Evolutionary conservation across 2,329 filamentous ascomycete species (phyloP), one percentile per base, ranked within the genome.

Genomic region (Fusarium nelsonii): DNA sequence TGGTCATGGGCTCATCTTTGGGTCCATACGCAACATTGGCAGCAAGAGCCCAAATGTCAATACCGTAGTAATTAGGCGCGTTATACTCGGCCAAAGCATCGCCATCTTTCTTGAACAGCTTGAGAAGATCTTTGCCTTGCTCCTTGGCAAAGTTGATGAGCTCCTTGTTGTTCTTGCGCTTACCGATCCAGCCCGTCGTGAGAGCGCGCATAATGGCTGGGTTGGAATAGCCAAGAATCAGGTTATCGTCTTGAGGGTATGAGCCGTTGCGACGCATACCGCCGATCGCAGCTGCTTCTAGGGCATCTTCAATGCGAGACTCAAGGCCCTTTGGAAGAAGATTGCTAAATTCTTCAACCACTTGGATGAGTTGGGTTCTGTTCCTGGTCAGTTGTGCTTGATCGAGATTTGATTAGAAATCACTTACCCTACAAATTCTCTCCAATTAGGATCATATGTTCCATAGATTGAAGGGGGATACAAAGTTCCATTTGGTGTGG

Each of bases 171-270:
- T 76, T 69, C 18, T 76, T 74, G 4, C 80, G 79, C 5, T 74
- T 55, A 3, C 81, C 81, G n/a, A 81, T 77, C 80, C 81, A 83
- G 11, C 80, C 79, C 4, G 80, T 77, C 4, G 75, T 75, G 43
- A 80, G 75, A 4, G 77, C 77, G 5, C 81, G 77, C 80, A 83
- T 82, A 33, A 82, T 72, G 2, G 43, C 72, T 2, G 82, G 82
- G 64, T 84, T 84, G 0, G 78, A 78, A 68, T 82, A 82, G 0
- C 72, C 80, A 1, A 81, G 64, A 9, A 76, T 78, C 7, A 63
- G 12, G 10, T 63, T 63, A 8, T 63, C 59, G 1, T 18, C 59
- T 12, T 41, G 3, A 0, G 59, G 59, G 33, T 34, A 63, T 2
- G 59, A 62, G 4, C 59, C 59, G 4, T 63, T 63, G 18, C 59